phyloP scores from a whole-genome alignment of 2,329 filamentous ascomycete genomes.

The Coniochaeta prunicola region DNA sequence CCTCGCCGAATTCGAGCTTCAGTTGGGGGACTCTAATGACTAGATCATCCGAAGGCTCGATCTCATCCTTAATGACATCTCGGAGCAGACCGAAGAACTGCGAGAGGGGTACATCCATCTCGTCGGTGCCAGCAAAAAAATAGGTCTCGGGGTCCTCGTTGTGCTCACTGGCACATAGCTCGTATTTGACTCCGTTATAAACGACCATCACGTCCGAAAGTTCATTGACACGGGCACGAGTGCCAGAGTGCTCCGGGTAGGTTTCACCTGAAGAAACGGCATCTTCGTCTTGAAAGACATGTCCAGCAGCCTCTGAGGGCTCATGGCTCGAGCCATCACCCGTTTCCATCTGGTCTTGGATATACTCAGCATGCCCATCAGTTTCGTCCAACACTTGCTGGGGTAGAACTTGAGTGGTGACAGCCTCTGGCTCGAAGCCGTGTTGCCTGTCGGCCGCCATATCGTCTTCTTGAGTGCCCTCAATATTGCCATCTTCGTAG shows the following conservation, averaged over 20 bases:
- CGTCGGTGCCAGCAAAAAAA: constrained; percentile 36
- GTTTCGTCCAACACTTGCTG: neutral
- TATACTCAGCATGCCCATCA: neutral
- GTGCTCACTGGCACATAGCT: constrained; percentile 24
- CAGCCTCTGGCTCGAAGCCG: neutral
- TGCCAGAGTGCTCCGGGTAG: neutral
- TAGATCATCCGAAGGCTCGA: constrained; percentile 38
- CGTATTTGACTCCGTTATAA: constrained; percentile 23
- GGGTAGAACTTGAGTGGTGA: neutral
- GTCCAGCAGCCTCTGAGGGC: neutral
- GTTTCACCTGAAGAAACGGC: neutral
- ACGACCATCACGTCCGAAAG: constrained; percentile 20
- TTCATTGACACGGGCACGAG: neutral
- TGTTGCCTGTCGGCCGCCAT: neutral
- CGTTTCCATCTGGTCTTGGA: neutral
- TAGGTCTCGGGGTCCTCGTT: constrained; percentile 30
- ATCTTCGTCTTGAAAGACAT: constrained; percentile 5
- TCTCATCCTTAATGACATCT: constrained; percentile 35
- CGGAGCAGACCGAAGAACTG: constrained; percentile 36
- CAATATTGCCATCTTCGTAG: neutral
- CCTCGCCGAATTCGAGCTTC: constrained; percentile 45
- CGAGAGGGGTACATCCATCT: constrained; percentile 36
- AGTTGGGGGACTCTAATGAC: constrained; percentile 45
- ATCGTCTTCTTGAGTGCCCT: neutral
- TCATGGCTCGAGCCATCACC: constrained; percentile 2